A percentile compares a stretch with the other conserved stretches of the same genome.
Evolutionary conservation across 2,329 filamentous ascomycete genomes (phyloP).

Genomic region (Peltaster fructicola): DNA sequence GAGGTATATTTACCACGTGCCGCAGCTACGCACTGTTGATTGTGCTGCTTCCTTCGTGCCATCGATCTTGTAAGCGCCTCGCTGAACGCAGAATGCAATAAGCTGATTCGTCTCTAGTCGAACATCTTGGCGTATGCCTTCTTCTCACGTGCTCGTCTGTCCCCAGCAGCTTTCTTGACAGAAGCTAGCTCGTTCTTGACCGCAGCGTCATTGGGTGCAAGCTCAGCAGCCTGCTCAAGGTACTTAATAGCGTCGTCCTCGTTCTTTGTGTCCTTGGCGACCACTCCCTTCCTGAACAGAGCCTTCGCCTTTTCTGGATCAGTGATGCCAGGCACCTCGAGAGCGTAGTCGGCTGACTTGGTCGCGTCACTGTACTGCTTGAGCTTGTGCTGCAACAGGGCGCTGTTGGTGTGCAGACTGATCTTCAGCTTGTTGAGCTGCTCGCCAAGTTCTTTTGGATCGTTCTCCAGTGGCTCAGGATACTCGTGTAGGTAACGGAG

Average conservation of each 20-base stretch:
- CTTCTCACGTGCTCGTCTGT: slow-evolving; percentile 72
- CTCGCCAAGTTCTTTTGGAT: slow-evolving; percentile 47
- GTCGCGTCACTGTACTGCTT: slow-evolving; percentile 52
- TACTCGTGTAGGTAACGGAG: slow-evolving; percentile 79
- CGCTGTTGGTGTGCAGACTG: slow-evolving; percentile 72
- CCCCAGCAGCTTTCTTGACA: slow-evolving; percentile 61
- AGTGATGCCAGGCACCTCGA: slow-evolving; percentile 45
- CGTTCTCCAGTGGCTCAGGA: slow-evolving; percentile 49
- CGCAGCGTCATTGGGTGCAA: slow-evolving; percentile 50
- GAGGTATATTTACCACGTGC: too few species aligned
- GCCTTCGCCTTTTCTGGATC: slow-evolving; percentile 80
- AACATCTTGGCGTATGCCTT: slow-evolving; percentile 90
- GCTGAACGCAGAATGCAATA: too few species aligned
- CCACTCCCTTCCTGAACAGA: slow-evolving; percentile 63
- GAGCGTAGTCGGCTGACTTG: slow-evolving; percentile 52
- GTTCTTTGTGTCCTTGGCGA: slow-evolving; percentile 60
- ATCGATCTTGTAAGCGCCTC: too few species aligned
- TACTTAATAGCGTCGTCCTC: slow-evolving; percentile 52
- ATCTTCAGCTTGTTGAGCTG: slow-evolving; percentile 62
- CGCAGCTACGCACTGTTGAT: too few species aligned
- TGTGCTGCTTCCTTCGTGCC: too few species aligned
- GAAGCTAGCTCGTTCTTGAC: slow-evolving; percentile 56
- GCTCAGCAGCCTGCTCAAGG: slow-evolving; percentile 26
- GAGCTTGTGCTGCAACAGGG: slow-evolving; percentile 71
- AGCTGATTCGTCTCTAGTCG: too few species aligned